These are phyloP conservation scores for Sclerotiophoma versabilis DNA, from an alignment of 2,329 filamentous ascomycete species.

Conservation along the genomic window DNA sequence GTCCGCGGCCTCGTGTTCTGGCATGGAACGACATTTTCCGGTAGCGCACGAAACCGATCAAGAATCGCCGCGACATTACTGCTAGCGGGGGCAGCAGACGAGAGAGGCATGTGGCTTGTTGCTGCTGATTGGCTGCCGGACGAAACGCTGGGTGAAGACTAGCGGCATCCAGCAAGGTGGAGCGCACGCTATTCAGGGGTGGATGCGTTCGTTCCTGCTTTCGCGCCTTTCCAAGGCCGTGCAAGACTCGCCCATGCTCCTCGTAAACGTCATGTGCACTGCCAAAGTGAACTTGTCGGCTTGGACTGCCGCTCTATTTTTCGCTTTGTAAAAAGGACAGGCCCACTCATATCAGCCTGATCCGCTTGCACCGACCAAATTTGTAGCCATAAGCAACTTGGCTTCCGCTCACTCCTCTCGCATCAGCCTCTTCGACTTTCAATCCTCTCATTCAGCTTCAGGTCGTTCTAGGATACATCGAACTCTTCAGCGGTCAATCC, in stretches of 20 bases:
- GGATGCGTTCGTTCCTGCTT: conserved; percentile 19
- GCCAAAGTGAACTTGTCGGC: conserved; percentile 25
- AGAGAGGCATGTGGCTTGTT: conserved; percentile 8
- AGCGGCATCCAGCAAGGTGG: conserved; percentile 13
- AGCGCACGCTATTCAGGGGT: conserved; percentile 16
- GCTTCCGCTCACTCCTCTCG: conserved; percentile 25
- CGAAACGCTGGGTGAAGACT: conserved; percentile 17
- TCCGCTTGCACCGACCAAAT: conserved; percentile 19
- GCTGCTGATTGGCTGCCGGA: conserved; percentile 12
- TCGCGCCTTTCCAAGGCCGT: conserved; percentile 29
- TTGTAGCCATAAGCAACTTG: conserved; percentile 18
- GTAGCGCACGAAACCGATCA: conserved; percentile 22
- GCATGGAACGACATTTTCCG: conserved; percentile 14
- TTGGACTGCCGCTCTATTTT: conserved; percentile 35
- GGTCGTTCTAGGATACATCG: background rate
- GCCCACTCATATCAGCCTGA: conserved; percentile 38
- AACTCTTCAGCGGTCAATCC: background rate
- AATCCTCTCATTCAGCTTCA: conserved; percentile 6
- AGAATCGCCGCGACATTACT: conserved; percentile 37
- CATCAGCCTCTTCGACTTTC: conserved; percentile 29
- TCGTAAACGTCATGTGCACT: conserved; percentile 47
- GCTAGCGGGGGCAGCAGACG: conserved; percentile 15
- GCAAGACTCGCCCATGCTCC: conserved; percentile 37
- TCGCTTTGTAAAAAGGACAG: conserved; percentile 33
- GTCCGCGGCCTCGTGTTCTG: conserved; percentile 7